Base-by-base conservation (phyloP, 1,139 yeast species). In the Suhomyces wounanorum region DNA sequence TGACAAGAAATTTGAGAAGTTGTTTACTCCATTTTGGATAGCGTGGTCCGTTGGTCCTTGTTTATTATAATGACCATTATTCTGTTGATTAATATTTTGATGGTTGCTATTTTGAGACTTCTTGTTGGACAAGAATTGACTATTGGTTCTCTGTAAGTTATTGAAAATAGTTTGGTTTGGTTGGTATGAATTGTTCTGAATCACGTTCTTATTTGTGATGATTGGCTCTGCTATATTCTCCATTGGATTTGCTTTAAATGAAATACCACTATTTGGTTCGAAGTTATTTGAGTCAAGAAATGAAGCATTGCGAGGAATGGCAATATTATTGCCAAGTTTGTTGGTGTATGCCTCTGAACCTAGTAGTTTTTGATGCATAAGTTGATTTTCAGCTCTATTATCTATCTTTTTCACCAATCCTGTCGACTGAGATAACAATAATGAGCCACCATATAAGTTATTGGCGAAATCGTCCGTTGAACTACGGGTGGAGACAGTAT, bases 121-220 rank as follows among this genome's bases (percentile, higher is more conserved):
- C 48, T 64, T 67, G 26, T 62, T 58, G 17, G 63, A 59, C 36
- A 66, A 55, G 53, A 70, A 72, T 51, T 72, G 77, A 31, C 70
- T 65, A 53, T 72, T 72, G 3, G 77, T 74, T 49, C 79, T 58
- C 56, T 74, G 78, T 23, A 76, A 60, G 52, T 75, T 75, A 53
- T 69, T 72, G 61, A 73, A 73, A n/a, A 75, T 75, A 11, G 78
- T 72, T 56, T 75, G 79, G 54, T 69, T 68, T 3, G 79, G 78
- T 55, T 75, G 79, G 53, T 75, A 76, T 3, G 79, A 73, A 51
- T 70, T 72, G 36, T 65, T 67, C 40, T 68, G 72, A 30, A 64
- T 66, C 23, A 62, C 76, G 46, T 64, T 69, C 48, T 68, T 69
- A 49, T 63, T 68, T 6, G 75, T 72, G n/a, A 61, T 68, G 1